Conservation (phyloP, 2,329 filamentous ascomycete species). For the Leptodontidium sp. region DNA sequence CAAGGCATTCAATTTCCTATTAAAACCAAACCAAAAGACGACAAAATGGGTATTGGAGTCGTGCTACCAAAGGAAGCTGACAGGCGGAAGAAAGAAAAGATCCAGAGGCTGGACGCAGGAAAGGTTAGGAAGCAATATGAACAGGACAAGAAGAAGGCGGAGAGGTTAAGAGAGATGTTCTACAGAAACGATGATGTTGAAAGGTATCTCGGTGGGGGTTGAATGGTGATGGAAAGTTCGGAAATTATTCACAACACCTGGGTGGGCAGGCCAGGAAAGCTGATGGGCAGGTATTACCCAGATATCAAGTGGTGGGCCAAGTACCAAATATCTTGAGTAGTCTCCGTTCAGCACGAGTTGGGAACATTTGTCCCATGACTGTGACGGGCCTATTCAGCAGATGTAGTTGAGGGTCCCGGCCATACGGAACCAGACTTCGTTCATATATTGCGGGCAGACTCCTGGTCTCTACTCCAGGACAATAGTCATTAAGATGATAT, state of each 20-base stretch:
- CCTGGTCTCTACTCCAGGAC: no score
- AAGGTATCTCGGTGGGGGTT: slow-evolving; percentile 59
- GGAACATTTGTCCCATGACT: not conserved
- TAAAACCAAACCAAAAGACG: slow-evolving; percentile 72
- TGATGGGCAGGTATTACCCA: not conserved
- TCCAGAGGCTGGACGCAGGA: slow-evolving; percentile 71
- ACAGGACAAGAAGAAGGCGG: slow-evolving; percentile 68
- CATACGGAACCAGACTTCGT: no score
- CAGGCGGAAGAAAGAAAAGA: slow-evolving; percentile 52
- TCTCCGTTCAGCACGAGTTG: not conserved
- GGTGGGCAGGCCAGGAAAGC: not conserved
- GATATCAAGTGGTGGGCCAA: not conserved
- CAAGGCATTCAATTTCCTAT: slow-evolving; percentile 79
- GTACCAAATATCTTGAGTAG: not conserved
- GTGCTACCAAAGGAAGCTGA: slow-evolving; percentile 49
- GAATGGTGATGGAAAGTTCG: not conserved
- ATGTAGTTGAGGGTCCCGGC: no score
- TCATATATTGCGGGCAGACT: no score
- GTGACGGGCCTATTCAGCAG: no score
- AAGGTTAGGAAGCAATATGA: slow-evolving; percentile 68
- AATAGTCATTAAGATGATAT: no score
- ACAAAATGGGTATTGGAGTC: slow-evolving; percentile 77
- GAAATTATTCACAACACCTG: not conserved
- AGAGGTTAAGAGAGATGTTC: slow-evolving; percentile 74
- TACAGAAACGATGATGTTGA: slow-evolving; percentile 80